phyloP scores from a whole-genome alignment of 169 alveolate genomes.

The Sarcocystis neurona region DNA sequence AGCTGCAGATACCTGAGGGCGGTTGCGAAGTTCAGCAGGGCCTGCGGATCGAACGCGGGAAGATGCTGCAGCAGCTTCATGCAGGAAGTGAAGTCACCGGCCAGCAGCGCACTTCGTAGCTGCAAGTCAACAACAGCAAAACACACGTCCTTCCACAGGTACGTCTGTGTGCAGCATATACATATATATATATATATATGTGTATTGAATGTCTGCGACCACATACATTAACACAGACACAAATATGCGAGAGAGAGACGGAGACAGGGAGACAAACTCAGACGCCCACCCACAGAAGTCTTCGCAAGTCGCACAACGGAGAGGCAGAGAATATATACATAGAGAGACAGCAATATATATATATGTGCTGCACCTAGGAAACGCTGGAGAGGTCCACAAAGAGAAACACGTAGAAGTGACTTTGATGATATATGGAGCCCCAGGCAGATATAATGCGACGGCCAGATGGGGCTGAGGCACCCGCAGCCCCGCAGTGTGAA shows the following conservation, averaged over 20 bases:
- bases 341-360: too few relatives aligned
- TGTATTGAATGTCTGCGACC: neutral
- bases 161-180: too few relatives aligned
- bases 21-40: slow-evolving; percentile 52
- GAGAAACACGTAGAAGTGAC: neutral
- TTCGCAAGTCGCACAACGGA: too few relatives aligned
- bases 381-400: too few relatives aligned
- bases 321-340: too few relatives aligned
- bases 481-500: neutral
- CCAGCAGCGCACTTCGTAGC: slow-evolving; percentile 63
- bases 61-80: slow-evolving; percentile 67
- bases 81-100: slow-evolving; percentile 65
- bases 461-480: neutral
- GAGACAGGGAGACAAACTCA: neutral
- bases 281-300: too few relatives aligned
- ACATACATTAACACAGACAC: neutral
- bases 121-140: slow-evolving; percentile 28
- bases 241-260: neutral
- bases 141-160: too few relatives aligned
- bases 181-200: neutral
- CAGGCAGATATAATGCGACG: too few relatives aligned
- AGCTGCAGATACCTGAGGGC: slow-evolving; percentile 34
- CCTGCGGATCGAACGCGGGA: slow-evolving; percentile 66
- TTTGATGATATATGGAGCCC: neutral
- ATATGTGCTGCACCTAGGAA: too few relatives aligned